These are phyloP conservation scores for Trichoderma lentiforme DNA, from an alignment of 2,329 filamentous ascomycete species.

Conservation along the genomic window DNA sequence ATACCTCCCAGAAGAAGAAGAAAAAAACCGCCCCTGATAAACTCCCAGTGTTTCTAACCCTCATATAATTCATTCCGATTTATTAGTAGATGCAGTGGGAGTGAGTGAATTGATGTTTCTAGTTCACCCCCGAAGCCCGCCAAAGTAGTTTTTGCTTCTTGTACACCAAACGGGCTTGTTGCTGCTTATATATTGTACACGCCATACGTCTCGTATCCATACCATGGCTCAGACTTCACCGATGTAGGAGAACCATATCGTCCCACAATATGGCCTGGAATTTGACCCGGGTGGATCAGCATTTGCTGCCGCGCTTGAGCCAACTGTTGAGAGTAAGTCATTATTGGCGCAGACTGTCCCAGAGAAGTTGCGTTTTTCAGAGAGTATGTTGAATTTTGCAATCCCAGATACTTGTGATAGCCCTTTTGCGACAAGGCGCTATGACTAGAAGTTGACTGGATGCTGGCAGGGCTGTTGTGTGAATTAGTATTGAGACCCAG, in stretches of 20 bases:
- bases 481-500: constrained; percentile 48
- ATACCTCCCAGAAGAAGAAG: not conserved
- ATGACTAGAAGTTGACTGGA: constrained; percentile 53
- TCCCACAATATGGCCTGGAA: constrained; percentile 26
- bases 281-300: constrained; percentile 34
- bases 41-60: not conserved
- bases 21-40: not conserved
- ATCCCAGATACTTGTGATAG: constrained; percentile 56
- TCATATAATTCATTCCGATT: not conserved
- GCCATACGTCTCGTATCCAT: constrained; percentile 58
- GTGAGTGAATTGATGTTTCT: not conserved
- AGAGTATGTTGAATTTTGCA: constrained; percentile 47
- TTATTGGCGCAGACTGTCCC: constrained; percentile 35
- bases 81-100: not conserved
- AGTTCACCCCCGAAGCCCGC: not conserved
- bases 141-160: not conserved
- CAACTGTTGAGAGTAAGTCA: constrained; percentile 33
- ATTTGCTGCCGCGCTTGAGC: constrained; percentile 41
- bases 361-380: constrained; percentile 47
- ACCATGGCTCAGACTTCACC: constrained; percentile 50
- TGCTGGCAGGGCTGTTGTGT: constrained; percentile 57
- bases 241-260: constrained; percentile 40
- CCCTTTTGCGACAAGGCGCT: constrained; percentile 52
- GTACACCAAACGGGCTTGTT: constrained; percentile 35
- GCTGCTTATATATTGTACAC: constrained; percentile 51